These are phyloP conservation scores for Fusarium vanettenii DNA, from an alignment of 2,329 filamentous ascomycete species.

Conservation along the genomic window DNA sequence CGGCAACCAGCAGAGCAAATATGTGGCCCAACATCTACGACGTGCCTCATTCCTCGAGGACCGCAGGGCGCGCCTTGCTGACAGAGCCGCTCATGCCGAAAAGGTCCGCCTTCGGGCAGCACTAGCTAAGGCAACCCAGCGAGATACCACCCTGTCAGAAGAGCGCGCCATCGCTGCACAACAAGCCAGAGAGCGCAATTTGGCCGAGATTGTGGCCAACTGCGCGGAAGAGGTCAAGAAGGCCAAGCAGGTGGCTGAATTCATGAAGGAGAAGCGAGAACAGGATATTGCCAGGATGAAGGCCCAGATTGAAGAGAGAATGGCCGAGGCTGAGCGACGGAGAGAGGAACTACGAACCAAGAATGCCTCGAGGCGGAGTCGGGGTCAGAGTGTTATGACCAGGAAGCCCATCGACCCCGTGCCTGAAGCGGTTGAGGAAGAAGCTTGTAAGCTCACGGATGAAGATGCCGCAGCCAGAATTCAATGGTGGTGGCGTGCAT, in stretches of 20 bases:
- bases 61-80: slow-evolving; percentile 81
- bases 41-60: slow-evolving; percentile 84
- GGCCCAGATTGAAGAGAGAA: slow-evolving; percentile 81
- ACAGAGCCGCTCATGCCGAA: slow-evolving; percentile 84
- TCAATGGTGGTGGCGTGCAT: slow-evolving; percentile 76
- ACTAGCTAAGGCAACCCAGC: slow-evolving; percentile 75
- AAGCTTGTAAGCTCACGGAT: slow-evolving; percentile 59
- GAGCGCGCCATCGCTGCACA: slow-evolving; percentile 82
- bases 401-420: slow-evolving; percentile 62
- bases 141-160: slow-evolving; percentile 74
- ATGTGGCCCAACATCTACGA: slow-evolving; percentile 82
- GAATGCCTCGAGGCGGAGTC: slow-evolving; percentile 62
- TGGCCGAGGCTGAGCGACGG: slow-evolving; percentile 80
- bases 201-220: slow-evolving; percentile 83
- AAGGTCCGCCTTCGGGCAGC: slow-evolving; percentile 83
- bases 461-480: slow-evolving; percentile 74
- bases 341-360: slow-evolving; percentile 72
- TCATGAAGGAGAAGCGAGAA: slow-evolving; percentile 83
- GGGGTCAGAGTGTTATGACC: slow-evolving; percentile 63
- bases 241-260: slow-evolving; percentile 85
- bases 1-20: slow-evolving; percentile 76
- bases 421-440: slow-evolving; percentile 63
- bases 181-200: slow-evolving; percentile 80
- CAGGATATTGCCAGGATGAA: slow-evolving; percentile 77
- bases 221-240: slow-evolving; percentile 87